Evolutionary conservation across 495 filamentous ascomycete species (phyloP).

Genomic region (Immersiella caudata): DNA sequence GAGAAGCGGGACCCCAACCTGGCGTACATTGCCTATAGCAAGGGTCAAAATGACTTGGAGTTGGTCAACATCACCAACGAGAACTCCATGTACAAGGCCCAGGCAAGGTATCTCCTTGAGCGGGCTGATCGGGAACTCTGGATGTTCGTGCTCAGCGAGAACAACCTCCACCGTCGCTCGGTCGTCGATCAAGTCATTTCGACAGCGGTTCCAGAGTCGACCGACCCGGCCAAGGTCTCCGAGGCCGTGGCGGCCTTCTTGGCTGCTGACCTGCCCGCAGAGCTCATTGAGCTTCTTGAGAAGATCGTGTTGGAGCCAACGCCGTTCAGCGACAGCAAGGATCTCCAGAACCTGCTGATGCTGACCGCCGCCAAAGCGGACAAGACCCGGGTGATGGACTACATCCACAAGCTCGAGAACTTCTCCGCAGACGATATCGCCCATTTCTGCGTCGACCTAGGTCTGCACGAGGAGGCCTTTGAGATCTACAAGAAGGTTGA

Average conservation of each 20-base stretch:
- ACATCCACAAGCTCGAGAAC: constrained; percentile 86
- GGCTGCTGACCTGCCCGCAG: constrained; percentile 82
- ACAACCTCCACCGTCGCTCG: constrained; percentile 91
- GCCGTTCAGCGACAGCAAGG: constrained; percentile 94
- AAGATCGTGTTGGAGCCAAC: constrained; percentile 99
- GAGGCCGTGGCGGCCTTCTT: constrained; percentile 94
- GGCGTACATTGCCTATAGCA: constrained; percentile 91
- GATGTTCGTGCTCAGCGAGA: constrained; percentile 90
- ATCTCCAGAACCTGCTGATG: constrained; percentile 94
- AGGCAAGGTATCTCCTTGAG: constrained; percentile 93
- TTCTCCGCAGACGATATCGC: constrained; percentile 94
- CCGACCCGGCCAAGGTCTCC: constrained; percentile 92
- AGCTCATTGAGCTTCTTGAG: constrained; percentile 96
- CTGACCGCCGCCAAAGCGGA: constrained; percentile 97
- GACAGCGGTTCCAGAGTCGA: constrained; percentile 93
- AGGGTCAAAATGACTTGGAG: constrained; percentile 97
- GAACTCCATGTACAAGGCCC: constrained; percentile 97
- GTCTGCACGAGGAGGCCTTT: constrained; percentile 95
- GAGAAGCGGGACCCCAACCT: constrained; percentile 98
- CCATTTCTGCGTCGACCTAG: constrained; percentile 88
- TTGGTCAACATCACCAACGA: constrained; percentile 98
- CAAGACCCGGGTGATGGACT: constrained; percentile 93
- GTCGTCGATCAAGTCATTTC: constrained; percentile 96
- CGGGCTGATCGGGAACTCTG: constrained; percentile 89
- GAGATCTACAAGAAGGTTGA: constrained; percentile 98